Conservation (phyloP, 2,329 filamentous ascomycete genomes). For the Botrytis fragariae region DNA sequence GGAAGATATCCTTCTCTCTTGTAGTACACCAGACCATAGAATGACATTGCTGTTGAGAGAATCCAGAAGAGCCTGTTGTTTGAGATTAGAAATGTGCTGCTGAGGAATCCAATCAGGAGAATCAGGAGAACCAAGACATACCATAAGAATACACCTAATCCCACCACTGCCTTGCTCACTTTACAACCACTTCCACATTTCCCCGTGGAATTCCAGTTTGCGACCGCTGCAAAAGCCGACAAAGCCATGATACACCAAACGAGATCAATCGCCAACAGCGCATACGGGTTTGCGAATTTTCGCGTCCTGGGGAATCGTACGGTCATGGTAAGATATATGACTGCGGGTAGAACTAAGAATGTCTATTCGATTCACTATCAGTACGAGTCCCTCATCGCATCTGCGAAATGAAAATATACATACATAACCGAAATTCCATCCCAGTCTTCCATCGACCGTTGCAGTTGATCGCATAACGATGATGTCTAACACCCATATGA, state of each 20-base stretch:
- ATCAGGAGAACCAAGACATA: conserved; percentile 40
- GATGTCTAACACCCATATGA: conserved; percentile 59
- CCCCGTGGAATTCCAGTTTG: conserved; percentile 58
- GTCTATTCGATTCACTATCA: conserved; percentile 45
- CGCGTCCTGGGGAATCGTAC: conserved; percentile 62
- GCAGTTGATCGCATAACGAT: conserved; percentile 54
- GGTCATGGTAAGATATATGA: conserved; percentile 64
- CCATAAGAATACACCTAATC: conserved; percentile 60
- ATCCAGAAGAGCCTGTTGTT: conserved; percentile 53
- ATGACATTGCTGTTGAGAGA: conserved; percentile 53
- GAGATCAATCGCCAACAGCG: conserved; percentile 58
- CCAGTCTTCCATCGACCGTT: conserved; percentile 55
- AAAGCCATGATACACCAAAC: conserved; percentile 62
- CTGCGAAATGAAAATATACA: conserved; percentile 33
- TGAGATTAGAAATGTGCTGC: conserved; percentile 18
- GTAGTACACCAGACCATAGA: conserved; percentile 61
- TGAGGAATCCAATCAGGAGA: neutral
- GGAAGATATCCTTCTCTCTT: conserved; percentile 60
- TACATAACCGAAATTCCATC: conserved; percentile 64
- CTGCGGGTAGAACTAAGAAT: conserved; percentile 62
- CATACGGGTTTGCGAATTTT: conserved; percentile 60
- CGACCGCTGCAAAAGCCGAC: conserved; percentile 64
- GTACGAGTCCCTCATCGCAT: conserved; percentile 1
- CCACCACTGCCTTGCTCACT: conserved; percentile 63
- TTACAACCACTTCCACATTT: conserved; percentile 56